Evolutionary conservation across 768 basidiomycete species (phyloP).

Genomic region (Leccinum olivaceopallidum): DNA sequence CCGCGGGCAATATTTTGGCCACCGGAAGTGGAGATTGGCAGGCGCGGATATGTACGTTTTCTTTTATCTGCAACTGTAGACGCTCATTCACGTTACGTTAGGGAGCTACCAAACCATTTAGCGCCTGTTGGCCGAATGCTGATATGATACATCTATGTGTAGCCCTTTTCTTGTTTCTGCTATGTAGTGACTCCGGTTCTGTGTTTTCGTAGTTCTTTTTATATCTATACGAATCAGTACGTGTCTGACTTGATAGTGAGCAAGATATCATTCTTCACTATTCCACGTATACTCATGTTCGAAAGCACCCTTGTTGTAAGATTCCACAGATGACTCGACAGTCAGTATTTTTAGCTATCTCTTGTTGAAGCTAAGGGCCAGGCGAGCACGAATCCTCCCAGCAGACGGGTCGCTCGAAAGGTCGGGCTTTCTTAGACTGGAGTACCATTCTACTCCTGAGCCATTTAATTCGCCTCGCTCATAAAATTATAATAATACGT

Average conservation of each 20-base stretch:
- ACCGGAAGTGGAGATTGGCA: conserved; percentile 74
- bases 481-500: conserved; percentile 5
- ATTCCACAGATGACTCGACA: not conserved
- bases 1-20: conserved; percentile 59
- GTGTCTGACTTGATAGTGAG: conserved; percentile 8
- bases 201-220: conserved; percentile 14
- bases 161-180: conserved; percentile 29
- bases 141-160: conserved; percentile 25
- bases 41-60: conserved; percentile 62
- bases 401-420: not conserved
- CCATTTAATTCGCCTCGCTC: not conserved
- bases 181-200: conserved; percentile 21
- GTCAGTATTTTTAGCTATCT: not conserved
- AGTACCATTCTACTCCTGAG: not conserved
- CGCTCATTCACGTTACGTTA: conserved; percentile 12
- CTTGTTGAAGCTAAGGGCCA: not conserved
- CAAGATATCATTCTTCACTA: conserved; percentile 9
- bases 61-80: not conserved
- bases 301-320: conserved; percentile 6
- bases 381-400: not conserved
- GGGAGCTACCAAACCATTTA: conserved; percentile 35
- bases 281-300: conserved; percentile 3
- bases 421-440: not conserved
- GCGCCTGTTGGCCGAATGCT: conserved; percentile 9
- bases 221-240: conserved; percentile 26